Evolutionary conservation across 2,329 filamentous ascomycete species (phyloP).

Genomic region (Dothidotthia symphoricarpi): DNA sequence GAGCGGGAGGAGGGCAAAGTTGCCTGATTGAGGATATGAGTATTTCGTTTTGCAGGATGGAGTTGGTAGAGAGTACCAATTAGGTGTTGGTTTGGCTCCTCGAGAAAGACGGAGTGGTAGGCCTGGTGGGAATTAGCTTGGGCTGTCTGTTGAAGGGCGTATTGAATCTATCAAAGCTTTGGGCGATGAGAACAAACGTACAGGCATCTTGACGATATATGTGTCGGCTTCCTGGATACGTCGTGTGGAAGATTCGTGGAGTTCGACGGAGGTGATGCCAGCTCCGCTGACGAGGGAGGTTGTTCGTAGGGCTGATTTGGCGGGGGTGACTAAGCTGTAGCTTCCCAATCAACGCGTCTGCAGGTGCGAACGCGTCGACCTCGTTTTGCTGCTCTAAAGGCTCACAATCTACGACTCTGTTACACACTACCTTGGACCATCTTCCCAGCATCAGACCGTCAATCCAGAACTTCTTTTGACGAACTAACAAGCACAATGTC

Average conservation of each 20-base stretch:
- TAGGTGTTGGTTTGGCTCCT: constrained; percentile 69
- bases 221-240: constrained; percentile 12
- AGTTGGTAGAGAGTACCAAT: constrained; percentile 50
- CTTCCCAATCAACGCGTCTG: constrained; percentile 39
- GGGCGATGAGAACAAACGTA: constrained; percentile 27
- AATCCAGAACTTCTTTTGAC: not conserved
- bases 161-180: constrained; percentile 1
- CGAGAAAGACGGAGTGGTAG: constrained; percentile 95
- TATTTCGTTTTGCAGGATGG: not conserved
- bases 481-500: constrained; percentile 45
- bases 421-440: no score
- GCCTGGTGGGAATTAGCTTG: constrained; percentile 58
- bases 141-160: not conserved
- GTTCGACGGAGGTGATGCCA: constrained; percentile 31
- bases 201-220: constrained; percentile 47
- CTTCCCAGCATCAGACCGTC: no score
- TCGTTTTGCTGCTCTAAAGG: not conserved
- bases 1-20: constrained; percentile 91
- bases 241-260: constrained; percentile 18
- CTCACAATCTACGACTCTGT: no score
- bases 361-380: constrained; percentile 18
- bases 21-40: constrained; percentile 55
- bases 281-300: constrained; percentile 28
- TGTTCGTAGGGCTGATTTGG: constrained; percentile 36
- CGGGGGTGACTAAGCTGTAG: constrained; percentile 31